Evolutionary conservation across 345 rosid species (phyloP).

Genomic region (Diplotaxis tenuifolia): DNA sequence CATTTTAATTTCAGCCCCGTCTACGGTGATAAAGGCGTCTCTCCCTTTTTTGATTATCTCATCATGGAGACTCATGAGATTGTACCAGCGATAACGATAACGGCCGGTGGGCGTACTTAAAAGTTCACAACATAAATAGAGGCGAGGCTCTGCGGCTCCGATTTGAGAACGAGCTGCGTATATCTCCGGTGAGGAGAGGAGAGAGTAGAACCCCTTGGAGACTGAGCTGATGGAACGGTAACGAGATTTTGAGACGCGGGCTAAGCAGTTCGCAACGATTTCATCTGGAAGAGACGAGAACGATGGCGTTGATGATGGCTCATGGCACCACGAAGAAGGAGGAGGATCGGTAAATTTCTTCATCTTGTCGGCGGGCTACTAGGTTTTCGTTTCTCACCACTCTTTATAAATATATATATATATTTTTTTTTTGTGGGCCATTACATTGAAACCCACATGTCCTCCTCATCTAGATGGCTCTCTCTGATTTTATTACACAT

Average conservation of each 20-base stretch:
- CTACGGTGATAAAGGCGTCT: neutral
- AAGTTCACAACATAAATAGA: conserved; percentile 54
- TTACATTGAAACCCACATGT: no score
- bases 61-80: neutral
- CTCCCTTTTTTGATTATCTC: neutral
- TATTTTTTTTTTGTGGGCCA: no score
- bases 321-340: neutral
- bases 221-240: conserved; percentile 52
- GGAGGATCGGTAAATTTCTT: neutral
- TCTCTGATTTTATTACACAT: no score
- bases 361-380: neutral
- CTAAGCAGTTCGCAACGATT: conserved; percentile 49
- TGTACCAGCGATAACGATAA: neutral
- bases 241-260: conserved; percentile 51
- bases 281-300: conserved; percentile 45
- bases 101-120: no score
- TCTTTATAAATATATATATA: neutral
- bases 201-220: conserved; percentile 49
- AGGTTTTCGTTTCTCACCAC: neutral
- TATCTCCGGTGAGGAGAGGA: conserved; percentile 51
- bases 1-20: neutral
- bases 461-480: no score
- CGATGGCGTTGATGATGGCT: neutral
- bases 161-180: conserved; percentile 54
- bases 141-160: conserved; percentile 40